Percentiles rank a stretch among this genome's conserved stretches.
phyloP scores from a whole-genome alignment of 805 yeast species.

The Kluyveromyces aestuarii region DNA sequence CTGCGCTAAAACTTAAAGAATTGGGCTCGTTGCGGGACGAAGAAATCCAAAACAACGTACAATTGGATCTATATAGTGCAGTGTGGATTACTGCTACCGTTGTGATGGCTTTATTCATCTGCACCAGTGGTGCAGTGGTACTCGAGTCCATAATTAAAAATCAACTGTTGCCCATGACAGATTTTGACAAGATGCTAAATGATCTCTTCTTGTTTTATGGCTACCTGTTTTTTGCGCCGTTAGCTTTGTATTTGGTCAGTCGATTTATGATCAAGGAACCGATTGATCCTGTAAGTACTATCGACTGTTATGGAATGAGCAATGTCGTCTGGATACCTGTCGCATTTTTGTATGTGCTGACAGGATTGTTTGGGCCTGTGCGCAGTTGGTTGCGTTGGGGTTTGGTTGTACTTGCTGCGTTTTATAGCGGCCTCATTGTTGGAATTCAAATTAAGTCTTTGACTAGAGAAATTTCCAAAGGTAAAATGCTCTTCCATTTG shows the following conservation, averaged over 20 bases:
- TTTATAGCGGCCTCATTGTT: conserved; percentile 1
- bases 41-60: conserved; percentile 31
- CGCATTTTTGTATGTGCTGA: conserved; percentile 31
- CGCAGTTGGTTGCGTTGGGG: conserved; percentile 6
- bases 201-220: conserved; percentile 69
- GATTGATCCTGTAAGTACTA: conserved; percentile 36
- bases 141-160: conserved; percentile 43
- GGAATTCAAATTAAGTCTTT: background rate
- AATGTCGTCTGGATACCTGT: conserved; percentile 82
- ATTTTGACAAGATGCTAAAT: conserved; percentile 53
- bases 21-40: background rate
- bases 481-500: conserved; percentile 3
- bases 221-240: conserved; percentile 62
- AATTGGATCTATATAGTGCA: conserved; percentile 71
- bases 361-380: conserved; percentile 2
- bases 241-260: conserved; percentile 40
- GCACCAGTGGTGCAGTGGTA: conserved; percentile 60
- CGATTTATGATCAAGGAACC: conserved; percentile 47
- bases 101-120: conserved; percentile 62
- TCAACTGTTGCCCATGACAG: conserved; percentile 31
- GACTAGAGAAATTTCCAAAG: conserved; percentile 1
- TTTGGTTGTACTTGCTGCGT: conserved; percentile 6
- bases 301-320: conserved; percentile 74
- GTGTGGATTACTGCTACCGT: conserved; percentile 86
- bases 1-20: background rate